Percentiles rank a stretch among this genome's conserved stretches.
These are phyloP conservation scores for Tolypocladium cylindrosporum DNA, from an alignment of 2,329 filamentous ascomycete genomes.

Conservation along the genomic window DNA sequence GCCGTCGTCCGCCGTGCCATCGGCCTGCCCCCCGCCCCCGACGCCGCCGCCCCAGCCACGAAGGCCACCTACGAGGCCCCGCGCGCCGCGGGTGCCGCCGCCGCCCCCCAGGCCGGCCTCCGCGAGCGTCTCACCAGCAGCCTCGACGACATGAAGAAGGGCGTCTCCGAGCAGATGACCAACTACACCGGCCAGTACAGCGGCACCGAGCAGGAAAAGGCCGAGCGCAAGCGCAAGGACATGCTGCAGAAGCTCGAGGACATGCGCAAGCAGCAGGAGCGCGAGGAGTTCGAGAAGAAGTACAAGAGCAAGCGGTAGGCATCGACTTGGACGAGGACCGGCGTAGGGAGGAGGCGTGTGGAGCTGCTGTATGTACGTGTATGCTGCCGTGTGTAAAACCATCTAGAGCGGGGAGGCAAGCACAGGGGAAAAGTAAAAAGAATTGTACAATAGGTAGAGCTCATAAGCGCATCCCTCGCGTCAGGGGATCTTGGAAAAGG, in stretches of 20 bases:
- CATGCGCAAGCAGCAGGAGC: conserved; percentile 23
- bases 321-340: neutral
- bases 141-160: conserved; percentile 27
- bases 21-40: conserved; percentile 24
- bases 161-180: conserved; percentile 21
- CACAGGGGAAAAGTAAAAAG: neutral
- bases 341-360: neutral
- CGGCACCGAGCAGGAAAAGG: conserved; percentile 21
- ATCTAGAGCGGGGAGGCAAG: neutral
- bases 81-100: conserved; percentile 13
- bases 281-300: conserved; percentile 29
- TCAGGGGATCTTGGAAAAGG: neutral
- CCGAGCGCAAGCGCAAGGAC: conserved; percentile 23
- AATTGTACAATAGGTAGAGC: neutral
- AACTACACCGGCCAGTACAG: conserved; percentile 23
- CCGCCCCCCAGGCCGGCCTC: conserved; percentile 11
- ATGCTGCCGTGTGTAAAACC: conserved; percentile 7
- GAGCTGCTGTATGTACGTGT: neutral
- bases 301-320: conserved; percentile 21
- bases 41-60: conserved; percentile 5
- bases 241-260: conserved; percentile 24
- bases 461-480: neutral
- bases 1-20: conserved; percentile 25
- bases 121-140: conserved; percentile 21
- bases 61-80: conserved; percentile 25